These are phyloP conservation scores for Vinca minor DNA, from an alignment of 257 asterid genomes.

Conservation along the genomic window DNA sequence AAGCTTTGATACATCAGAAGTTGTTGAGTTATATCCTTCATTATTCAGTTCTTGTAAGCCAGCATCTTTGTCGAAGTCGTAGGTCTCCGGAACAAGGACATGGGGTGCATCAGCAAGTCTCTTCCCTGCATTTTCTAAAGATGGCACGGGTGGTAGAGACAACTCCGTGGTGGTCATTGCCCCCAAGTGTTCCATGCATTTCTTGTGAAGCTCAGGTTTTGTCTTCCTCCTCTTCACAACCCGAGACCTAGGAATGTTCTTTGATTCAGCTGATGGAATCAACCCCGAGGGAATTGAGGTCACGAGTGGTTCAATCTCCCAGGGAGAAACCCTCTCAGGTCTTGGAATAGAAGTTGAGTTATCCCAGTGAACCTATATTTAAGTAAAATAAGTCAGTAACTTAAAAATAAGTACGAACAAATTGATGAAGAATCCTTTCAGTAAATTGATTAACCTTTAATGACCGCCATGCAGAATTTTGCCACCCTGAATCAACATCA, in stretches of 20 bases:
- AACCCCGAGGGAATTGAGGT: conserved; percentile 30
- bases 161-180: not conserved
- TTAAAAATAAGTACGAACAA: not conserved
- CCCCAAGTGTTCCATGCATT: not conserved
- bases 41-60: too few relatives aligned
- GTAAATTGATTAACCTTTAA: conserved; percentile 41
- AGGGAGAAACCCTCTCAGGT: conserved; percentile 73
- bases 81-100: not conserved
- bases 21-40: not conserved
- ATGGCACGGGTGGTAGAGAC: not conserved
- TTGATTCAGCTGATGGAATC: conserved; percentile 29
- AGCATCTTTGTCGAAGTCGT: not conserved
- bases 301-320: conserved; percentile 71
- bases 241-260: conserved; percentile 12
- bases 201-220: not conserved
- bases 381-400: not conserved
- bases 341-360: conserved; percentile 49
- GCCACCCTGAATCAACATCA: conserved; percentile 53
- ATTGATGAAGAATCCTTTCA: not conserved
- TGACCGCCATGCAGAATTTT: conserved; percentile 58
- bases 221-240: not conserved
- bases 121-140: conserved; percentile 1
- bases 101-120: not conserved
- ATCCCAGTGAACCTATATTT: conserved; percentile 68
- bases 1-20: not conserved